Evolutionary conservation across 139 green algal species (phyloP).

Genomic region (Chlorella sp.): DNA sequence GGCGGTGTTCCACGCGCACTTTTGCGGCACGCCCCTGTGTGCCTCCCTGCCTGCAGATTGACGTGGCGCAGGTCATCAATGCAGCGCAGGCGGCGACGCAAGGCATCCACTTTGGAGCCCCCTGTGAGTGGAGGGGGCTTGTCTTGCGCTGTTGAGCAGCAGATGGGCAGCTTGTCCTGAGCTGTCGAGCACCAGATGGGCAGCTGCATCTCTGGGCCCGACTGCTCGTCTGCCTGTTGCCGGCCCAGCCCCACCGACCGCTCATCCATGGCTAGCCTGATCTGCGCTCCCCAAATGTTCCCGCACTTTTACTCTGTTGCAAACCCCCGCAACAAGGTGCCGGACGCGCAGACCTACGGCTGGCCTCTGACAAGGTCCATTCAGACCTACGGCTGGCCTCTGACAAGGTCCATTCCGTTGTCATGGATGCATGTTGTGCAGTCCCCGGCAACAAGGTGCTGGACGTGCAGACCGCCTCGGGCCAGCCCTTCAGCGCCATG

Average conservation of each 20-base stretch:
- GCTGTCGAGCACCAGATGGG: neutral
- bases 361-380: no score
- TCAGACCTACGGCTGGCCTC: no score
- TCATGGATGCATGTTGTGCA: no score
- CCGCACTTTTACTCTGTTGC: no score
- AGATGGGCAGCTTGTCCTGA: no score
- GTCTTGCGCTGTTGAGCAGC: neutral
- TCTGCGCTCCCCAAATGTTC: no score
- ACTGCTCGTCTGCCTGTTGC: neutral
- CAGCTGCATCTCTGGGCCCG: neutral
- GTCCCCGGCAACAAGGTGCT: neutral
- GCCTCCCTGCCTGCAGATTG: neutral
- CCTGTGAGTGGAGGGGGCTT: neutral
- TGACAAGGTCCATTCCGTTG: neutral
- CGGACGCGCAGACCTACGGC: neutral
- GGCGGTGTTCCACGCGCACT: neutral
- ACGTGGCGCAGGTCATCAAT: neutral
- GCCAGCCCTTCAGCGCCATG: neutral
- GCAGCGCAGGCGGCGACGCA: neutral
- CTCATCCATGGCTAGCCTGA: no score
- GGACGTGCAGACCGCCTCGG: neutral
- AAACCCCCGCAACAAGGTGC: neutral
- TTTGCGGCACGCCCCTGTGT: neutral
- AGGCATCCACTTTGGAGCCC: slow-evolving; percentile 3
- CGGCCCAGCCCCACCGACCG: no score